These are phyloP conservation scores for Salvia miltiorrhiza DNA, from an alignment of 257 asterid genomes.

Conservation along the genomic window DNA sequence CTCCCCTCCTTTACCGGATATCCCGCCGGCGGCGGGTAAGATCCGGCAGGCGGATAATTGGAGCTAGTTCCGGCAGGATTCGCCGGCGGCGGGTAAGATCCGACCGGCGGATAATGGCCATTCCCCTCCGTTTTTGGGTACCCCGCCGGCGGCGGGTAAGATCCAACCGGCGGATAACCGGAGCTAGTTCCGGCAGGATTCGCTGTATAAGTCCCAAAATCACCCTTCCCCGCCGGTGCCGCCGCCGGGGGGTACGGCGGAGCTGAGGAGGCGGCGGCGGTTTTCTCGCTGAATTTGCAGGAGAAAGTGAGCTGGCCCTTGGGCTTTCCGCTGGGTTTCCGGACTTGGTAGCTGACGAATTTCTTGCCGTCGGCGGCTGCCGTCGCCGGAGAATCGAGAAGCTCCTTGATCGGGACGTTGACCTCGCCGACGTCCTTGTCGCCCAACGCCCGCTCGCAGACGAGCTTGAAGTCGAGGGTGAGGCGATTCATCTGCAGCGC, in stretches of 20 bases:
- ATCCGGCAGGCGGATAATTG: not conserved
- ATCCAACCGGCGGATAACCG: conserved; percentile 39
- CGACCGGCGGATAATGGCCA: conserved; percentile 20
- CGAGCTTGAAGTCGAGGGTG: conserved; percentile 53
- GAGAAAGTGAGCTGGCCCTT: conserved; percentile 75
- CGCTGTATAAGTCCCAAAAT: conserved; percentile 35
- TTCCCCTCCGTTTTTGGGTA: conserved; percentile 5
- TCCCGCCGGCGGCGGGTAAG: conserved; percentile 28
- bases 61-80: conserved; percentile 58
- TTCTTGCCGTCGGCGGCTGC: conserved; percentile 32
- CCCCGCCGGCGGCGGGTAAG: conserved; percentile 35
- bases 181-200: conserved; percentile 58
- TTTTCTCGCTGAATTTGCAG: conserved; percentile 52
- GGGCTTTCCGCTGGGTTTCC: conserved; percentile 73
- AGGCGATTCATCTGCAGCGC: conserved; percentile 57
- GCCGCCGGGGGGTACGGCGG: conserved; percentile 25
- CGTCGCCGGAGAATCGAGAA: conserved; percentile 51
- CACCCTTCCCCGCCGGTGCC: conserved; percentile 17
- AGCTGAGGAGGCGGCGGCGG: conserved; percentile 14
- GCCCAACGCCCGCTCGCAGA: conserved; percentile 69
- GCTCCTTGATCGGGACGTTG: conserved; percentile 65
- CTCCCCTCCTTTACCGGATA: conserved; percentile 15
- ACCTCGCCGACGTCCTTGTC: conserved; percentile 86
- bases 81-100: conserved; percentile 39
- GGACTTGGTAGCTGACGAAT: conserved; percentile 73